A percentile compares a stretch with the other conserved stretches of the same genome.
These are phyloP conservation scores for Ploettnerulaceae sp. DNA, from an alignment of 2,329 filamentous ascomycete genomes.

Conservation along the genomic window DNA sequence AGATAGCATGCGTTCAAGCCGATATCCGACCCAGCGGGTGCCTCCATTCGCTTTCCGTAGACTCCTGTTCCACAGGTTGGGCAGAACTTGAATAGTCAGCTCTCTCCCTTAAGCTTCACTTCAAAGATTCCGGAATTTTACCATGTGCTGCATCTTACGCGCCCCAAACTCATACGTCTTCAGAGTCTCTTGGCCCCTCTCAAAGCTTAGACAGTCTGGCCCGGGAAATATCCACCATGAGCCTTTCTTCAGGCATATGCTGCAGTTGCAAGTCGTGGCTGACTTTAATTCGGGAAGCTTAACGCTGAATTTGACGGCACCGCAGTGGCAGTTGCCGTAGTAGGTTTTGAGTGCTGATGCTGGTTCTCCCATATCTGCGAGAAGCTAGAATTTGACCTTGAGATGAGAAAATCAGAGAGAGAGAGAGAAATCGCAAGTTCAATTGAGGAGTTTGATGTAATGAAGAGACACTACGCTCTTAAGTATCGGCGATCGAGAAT, in stretches of 20 bases:
- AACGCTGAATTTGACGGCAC: constrained; percentile 47
- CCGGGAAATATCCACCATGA: constrained; percentile 38
- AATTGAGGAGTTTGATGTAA: no score
- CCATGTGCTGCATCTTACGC: constrained; percentile 40
- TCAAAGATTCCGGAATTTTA: neutral
- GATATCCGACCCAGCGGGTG: constrained; percentile 31
- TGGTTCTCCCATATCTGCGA: neutral
- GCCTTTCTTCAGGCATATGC: constrained; percentile 53
- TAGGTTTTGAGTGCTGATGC: constrained; percentile 30
- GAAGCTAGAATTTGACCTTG: neutral
- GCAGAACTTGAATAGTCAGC: constrained; percentile 43
- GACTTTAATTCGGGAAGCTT: constrained; percentile 53
- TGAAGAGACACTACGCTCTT: neutral
- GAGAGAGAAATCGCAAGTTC: no score
- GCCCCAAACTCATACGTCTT: constrained; percentile 42
- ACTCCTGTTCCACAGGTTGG: constrained; percentile 45
- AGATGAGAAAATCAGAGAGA: neutral
- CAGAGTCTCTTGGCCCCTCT: constrained; percentile 44
- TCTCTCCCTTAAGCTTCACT: neutral
- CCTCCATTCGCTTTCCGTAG: constrained; percentile 32
- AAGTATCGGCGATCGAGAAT: neutral
- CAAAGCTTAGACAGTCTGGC: constrained; percentile 37
- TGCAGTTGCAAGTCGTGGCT: constrained; percentile 59
- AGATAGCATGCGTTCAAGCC: constrained; percentile 40
- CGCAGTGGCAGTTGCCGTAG: constrained; percentile 55